Evolutionary conservation across 768 basidiomycete genomes (phyloP).

Genomic region (Pulveroboletus frians): DNA sequence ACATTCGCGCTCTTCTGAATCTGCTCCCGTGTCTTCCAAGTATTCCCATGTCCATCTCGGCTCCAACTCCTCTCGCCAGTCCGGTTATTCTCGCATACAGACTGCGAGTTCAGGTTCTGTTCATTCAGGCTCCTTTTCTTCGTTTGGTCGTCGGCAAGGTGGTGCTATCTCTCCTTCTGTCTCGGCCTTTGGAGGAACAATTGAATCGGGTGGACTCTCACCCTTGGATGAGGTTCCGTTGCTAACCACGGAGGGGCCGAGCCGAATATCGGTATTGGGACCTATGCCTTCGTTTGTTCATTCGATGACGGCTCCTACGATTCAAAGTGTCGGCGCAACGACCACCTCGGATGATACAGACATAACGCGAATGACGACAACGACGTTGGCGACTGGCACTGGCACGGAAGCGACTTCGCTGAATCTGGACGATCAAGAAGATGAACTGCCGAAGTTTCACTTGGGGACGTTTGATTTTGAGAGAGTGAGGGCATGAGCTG

Average conservation of each 20-base stretch:
- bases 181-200: slow-evolving; percentile 43
- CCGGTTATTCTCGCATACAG: slow-evolving; percentile 37
- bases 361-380: slow-evolving; percentile 20
- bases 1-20: slow-evolving; percentile 44
- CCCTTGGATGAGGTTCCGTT: slow-evolving; percentile 19
- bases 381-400: slow-evolving; percentile 13
- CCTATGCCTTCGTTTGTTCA: slow-evolving; percentile 32
- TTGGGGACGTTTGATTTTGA: slow-evolving; percentile 23
- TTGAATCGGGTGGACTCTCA: slow-evolving; percentile 20
- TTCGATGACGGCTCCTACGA: slow-evolving; percentile 27
- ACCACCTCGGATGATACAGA: slow-evolving; percentile 31
- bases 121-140: slow-evolving; percentile 50
- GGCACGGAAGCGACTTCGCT: slow-evolving; percentile 10
- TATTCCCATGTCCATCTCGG: slow-evolving; percentile 40
- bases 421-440: slow-evolving; percentile 11
- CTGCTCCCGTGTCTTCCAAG: slow-evolving; percentile 45
- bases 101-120: slow-evolving; percentile 36
- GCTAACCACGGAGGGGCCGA: slow-evolving; percentile 8
- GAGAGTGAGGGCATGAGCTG: slow-evolving; percentile 6
- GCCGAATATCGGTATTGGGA: slow-evolving; percentile 27
- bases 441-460: slow-evolving; percentile 7
- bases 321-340: slow-evolving; percentile 29
- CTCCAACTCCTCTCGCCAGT: slow-evolving; percentile 53
- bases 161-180: slow-evolving; percentile 42
- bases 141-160: slow-evolving; percentile 41